Evolutionary conservation across 2,329 filamentous ascomycete species (phyloP).

Genomic region (Emericellopsis atlantica): DNA sequence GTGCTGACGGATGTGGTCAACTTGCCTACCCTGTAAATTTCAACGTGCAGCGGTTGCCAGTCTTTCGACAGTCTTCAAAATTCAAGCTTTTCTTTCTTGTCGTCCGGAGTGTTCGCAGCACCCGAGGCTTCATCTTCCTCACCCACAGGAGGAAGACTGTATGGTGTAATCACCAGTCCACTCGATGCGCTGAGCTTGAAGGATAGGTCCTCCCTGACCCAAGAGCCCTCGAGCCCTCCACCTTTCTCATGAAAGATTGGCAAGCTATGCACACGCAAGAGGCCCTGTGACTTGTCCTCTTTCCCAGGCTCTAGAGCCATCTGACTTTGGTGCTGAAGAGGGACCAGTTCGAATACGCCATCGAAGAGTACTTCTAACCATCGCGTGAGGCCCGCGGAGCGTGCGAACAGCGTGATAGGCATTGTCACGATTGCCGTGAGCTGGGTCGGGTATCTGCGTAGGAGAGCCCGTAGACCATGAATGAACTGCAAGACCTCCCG

Average conservation of each 20-base stretch:
- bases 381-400: slow-evolving; percentile 60
- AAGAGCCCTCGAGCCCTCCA: slow-evolving; percentile 56
- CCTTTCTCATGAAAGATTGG: slow-evolving; percentile 83
- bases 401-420: slow-evolving; percentile 68
- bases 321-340: slow-evolving; percentile 46
- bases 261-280: slow-evolving; percentile 71
- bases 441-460: slow-evolving; percentile 52
- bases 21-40: no score
- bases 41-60: no score
- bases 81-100: slow-evolving; percentile 55
- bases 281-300: slow-evolving; percentile 66
- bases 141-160: slow-evolving; percentile 76
- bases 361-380: slow-evolving; percentile 82
- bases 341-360: slow-evolving; percentile 71
- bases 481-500: slow-evolving; percentile 68
- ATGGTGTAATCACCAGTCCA: slow-evolving; percentile 77
- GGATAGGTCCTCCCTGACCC: slow-evolving; percentile 72
- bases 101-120: slow-evolving; percentile 33
- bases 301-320: slow-evolving; percentile 41
- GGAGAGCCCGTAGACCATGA: slow-evolving; percentile 61
- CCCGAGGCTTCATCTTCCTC: slow-evolving; percentile 41
- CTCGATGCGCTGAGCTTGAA: slow-evolving; percentile 74
- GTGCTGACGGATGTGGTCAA: no score
- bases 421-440: slow-evolving; percentile 65
- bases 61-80: slow-evolving; percentile 27